Evolutionary conservation across 169 alveolate species (phyloP).

Genomic region (Cryptosporidium parvum): DNA sequence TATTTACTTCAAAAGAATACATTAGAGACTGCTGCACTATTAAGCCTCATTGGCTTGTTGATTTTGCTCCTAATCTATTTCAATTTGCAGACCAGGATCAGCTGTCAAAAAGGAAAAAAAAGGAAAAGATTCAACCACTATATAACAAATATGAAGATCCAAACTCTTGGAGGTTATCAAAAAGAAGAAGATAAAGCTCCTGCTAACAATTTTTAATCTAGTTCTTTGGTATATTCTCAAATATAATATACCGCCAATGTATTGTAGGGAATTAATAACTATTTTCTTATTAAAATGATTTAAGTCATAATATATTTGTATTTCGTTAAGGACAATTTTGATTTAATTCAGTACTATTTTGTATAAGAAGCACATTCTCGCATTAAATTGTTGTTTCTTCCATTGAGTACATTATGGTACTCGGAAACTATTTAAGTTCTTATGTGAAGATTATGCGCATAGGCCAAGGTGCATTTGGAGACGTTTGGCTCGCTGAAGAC

Average conservation of each 20-base stretch:
- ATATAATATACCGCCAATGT: conserved; percentile 33
- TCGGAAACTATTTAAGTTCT: conserved; percentile 35
- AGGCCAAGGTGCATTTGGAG: conserved; percentile 93
- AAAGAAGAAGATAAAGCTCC: conserved; percentile 91
- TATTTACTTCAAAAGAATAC: conserved; percentile 98
- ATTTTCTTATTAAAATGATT: neutral
- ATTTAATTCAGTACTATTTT: neutral
- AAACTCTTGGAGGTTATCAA: conserved; percentile 97
- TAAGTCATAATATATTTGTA: neutral
- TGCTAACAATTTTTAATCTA: neutral
- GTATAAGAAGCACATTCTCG: neutral
- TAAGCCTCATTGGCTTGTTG: conserved; percentile 97
- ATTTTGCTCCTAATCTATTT: conserved; percentile 98
- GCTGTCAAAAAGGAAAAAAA: conserved; percentile 90
- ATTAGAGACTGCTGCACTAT: conserved; percentile 97
- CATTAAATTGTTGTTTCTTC: neutral
- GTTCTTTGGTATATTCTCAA: neutral
- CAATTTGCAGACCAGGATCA: conserved; percentile 90
- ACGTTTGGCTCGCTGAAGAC: conserved; percentile 92
- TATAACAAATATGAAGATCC: conserved; percentile 96
- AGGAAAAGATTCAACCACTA: conserved; percentile 96
- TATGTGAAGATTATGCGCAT: conserved; percentile 88
- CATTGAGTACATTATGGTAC: neutral
- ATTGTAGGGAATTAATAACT: neutral
- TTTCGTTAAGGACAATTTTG: neutral